Conservation (phyloP, 768 basidiomycete genomes). For the Calocera cornea region DNA sequence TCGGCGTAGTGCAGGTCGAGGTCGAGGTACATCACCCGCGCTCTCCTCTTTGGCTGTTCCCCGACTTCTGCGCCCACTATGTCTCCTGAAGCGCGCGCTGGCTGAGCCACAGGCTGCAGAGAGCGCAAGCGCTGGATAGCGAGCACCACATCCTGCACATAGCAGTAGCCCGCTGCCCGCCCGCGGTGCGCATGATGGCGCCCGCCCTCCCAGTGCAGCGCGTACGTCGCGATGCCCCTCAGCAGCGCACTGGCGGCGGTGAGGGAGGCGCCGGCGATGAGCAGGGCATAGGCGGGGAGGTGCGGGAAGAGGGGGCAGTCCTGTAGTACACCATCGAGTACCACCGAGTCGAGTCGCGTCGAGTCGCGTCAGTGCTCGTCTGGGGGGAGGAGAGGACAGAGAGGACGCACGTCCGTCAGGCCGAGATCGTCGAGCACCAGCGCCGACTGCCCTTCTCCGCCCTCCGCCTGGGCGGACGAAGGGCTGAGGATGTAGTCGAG, state of each 20-base stretch:
- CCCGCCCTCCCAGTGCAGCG: conserved; percentile 88
- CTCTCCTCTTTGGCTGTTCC: conserved; percentile 25
- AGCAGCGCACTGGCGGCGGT: conserved; percentile 54
- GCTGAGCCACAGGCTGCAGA: conserved; percentile 11
- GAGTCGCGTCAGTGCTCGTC: not conserved
- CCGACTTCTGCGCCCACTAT: not conserved
- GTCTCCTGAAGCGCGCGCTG: no score
- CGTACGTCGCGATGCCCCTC: conserved; percentile 38
- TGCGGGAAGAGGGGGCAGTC: conserved; percentile 71
- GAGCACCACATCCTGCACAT: conserved; percentile 79
- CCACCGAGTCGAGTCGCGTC: no score
- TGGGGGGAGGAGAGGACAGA: not conserved
- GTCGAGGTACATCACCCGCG: conserved; percentile 79
- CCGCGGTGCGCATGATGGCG: conserved; percentile 75
- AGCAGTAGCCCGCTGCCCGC: conserved; percentile 81
- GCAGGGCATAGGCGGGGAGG: conserved; percentile 51
- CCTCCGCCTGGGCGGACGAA: conserved; percentile 13
- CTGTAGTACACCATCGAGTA: no score
- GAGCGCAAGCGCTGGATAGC: conserved; percentile 55
- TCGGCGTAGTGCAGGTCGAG: conserved; percentile 88
- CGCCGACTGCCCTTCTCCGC: conserved; percentile 18
- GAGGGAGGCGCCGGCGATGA: conserved; percentile 65
- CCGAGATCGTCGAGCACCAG: conserved; percentile 32
- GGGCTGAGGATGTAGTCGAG: conserved; percentile 43
- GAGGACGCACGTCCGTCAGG: conserved; percentile 39